Evolutionary conservation across 2,329 filamentous ascomycete genomes (phyloP), one percentile per base, ranked within the genome.

Genomic region (Clonostachys chloroleuca): DNA sequence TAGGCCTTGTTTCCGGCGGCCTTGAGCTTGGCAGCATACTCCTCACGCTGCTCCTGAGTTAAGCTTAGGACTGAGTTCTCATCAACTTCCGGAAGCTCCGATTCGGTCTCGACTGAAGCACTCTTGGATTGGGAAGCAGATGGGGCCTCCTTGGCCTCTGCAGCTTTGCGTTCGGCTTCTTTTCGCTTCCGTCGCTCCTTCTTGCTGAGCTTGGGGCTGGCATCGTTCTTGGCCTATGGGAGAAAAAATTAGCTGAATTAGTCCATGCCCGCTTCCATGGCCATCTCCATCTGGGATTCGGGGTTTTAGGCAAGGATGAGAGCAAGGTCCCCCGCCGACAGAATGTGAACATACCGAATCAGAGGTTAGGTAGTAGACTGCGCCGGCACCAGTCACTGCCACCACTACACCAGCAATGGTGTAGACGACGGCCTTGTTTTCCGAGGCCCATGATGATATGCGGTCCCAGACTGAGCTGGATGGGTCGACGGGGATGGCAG

Each of bases 1-100:
- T 96, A 99, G 8, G 94, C 90, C 72, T 94, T 95, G 78, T 99
- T 99, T 51, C 94, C 94, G 30, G 89, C 88, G 51, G 89, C 89
- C 78, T 99, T 99, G 56, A 99, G 76, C 74, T 95, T 95, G 49
- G 84, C 84, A 34, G 94, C 91, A 67, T 89, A 94, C 48, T 90
- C 84, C 65, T 92, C 91, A 55, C 89, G 85, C 65, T 95, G 83
- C 69, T 92, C 66, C 43, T 72, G 64, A 49, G 72, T 74, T 47
- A 80, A 66, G 42, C 55, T 64, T 57, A 65, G 65, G 52, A 84
- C 79, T 9, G 73, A 77, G n/a, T 66, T 60, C 63, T 84, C 81
- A 59, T 77, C 71, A 53, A 83, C 71, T 52, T 89, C 83, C 36
- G 88, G 87, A 47, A 92, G 73, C 59, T 89, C 86, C 47, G 87